Evolutionary conservation across 2,329 filamentous ascomycete genomes (phyloP), one percentile per base, ranked within the genome.

Genomic region (Claviceps maximensis): DNA sequence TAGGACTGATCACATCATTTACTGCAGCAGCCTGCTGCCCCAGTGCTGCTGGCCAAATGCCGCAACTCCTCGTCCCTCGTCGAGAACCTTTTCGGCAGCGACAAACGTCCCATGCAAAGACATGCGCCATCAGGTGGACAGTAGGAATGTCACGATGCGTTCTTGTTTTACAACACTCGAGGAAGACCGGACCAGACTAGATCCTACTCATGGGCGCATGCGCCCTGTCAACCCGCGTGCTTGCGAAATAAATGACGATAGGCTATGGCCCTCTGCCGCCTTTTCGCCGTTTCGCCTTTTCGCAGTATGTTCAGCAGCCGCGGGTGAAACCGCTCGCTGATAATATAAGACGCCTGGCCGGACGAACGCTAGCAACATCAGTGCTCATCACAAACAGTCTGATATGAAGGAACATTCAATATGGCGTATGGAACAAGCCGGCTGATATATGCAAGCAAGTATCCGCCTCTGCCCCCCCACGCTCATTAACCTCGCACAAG

Each of bases 131-230:
- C 47, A 47, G n/a, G 47, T 41, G 40, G 47, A 45, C 33, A 50
- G 12, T 13, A 55, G 48, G 36, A 50, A 51, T 50, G 53, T 50
- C 53, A 53, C 53, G 47, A 53, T 48, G 44, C 27, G 25, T 47
- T 53, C 38, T 50, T 19, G 27, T 42, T 29, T 23, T 29, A 49
- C 36, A 21, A 45, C 44, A 41, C 23, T 45, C n/a, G 41, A 23
- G 25, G 17, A n/a, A n/a, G n/a, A n/a, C n/a, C n/a, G n/a, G 31
- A 33, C 31, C 31, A 33, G 31, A 9, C 31, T 12, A 33, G 31
- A 2, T 31, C 5, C 29, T 9, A 31, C 5, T 5, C n/a, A 41
- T 8, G 31, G 31, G 31, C 27, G 27, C 12, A 27, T 51, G 23
- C 7, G 17, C 40, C 49, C 48, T 44, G 38, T 25, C 27, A 41